Conservation (phyloP, 345 rosid genomes). For the Salix udensis region DNA sequence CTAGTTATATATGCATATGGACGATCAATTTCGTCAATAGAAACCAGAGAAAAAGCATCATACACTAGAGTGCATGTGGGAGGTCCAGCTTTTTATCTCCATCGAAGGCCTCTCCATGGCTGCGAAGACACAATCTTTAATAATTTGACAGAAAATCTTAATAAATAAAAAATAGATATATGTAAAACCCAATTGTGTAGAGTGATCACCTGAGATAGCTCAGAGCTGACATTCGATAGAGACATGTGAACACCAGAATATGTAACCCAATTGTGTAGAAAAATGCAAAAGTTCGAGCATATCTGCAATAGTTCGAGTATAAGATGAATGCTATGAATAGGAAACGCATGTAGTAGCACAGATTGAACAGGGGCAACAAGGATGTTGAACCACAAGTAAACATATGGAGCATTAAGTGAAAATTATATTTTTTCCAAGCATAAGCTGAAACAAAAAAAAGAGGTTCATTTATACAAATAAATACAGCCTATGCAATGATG, state of each 20-base stretch:
- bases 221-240: conserved; percentile 90
- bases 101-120: conserved; percentile 63
- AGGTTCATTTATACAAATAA: too few species aligned
- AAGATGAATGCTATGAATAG: too few species aligned
- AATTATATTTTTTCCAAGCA: too few species aligned
- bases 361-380: too few species aligned
- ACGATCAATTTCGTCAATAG: neutral
- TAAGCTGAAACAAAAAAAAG: too few species aligned
- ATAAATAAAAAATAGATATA: neutral
- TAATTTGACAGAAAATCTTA: neutral
- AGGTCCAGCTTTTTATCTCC: conserved; percentile 55
- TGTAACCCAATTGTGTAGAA: conserved; percentile 92
- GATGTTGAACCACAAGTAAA: too few species aligned
- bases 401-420: too few species aligned
- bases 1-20: conserved; percentile 19
- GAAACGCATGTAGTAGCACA: too few species aligned
- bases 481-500: too few species aligned
- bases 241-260: conserved; percentile 83
- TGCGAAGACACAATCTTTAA: conserved; percentile 23
- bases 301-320: conserved; percentile 40
- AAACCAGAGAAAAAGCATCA: neutral
- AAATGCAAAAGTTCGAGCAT: conserved; percentile 86
- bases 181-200: too few species aligned
- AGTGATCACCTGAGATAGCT: conserved; percentile 68
- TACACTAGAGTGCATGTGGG: conserved; percentile 59